Evolutionary conservation across 345 rosid genomes (phyloP).

Genomic region (Eutrema yunnanense): DNA sequence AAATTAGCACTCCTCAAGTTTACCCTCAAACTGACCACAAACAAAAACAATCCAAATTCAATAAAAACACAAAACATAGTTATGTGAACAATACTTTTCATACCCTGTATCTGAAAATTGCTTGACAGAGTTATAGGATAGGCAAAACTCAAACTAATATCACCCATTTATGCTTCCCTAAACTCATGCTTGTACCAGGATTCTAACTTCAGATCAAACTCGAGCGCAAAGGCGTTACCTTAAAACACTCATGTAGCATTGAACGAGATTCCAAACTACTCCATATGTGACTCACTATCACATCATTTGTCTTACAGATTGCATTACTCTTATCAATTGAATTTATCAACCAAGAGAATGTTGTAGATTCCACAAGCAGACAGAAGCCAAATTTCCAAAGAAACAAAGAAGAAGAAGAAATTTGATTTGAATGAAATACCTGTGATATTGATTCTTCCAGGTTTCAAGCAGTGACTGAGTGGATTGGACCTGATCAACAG

Average conservation of each 20-base stretch:
- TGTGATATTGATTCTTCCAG: slow-evolving; percentile 57
- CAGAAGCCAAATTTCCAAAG: too few species aligned
- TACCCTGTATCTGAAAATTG: background rate
- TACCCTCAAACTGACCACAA: slow-evolving; percentile 52
- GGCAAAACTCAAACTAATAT: slow-evolving; percentile 9
- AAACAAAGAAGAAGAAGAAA: too few species aligned
- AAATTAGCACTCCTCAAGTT: slow-evolving; percentile 80
- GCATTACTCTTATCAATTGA: background rate
- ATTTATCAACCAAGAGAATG: too few species aligned
- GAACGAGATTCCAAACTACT: background rate
- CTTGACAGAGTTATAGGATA: background rate
- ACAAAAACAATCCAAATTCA: background rate
- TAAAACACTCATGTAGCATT: too few species aligned
- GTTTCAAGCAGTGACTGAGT: slow-evolving; percentile 58
- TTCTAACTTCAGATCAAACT: background rate
- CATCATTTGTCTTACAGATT: background rate
- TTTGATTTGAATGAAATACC: background rate
- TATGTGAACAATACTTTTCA: background rate
- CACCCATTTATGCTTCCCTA: background rate
- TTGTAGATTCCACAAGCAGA: too few species aligned
- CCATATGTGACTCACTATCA: background rate
- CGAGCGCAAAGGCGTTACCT: background rate
- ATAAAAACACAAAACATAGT: too few species aligned
- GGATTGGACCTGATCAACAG: slow-evolving; percentile 46
- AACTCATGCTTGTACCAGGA: background rate